These are phyloP conservation scores for Cyberlindnera bimundalis DNA, from an alignment of 805 yeast species.

Conservation along the genomic window DNA sequence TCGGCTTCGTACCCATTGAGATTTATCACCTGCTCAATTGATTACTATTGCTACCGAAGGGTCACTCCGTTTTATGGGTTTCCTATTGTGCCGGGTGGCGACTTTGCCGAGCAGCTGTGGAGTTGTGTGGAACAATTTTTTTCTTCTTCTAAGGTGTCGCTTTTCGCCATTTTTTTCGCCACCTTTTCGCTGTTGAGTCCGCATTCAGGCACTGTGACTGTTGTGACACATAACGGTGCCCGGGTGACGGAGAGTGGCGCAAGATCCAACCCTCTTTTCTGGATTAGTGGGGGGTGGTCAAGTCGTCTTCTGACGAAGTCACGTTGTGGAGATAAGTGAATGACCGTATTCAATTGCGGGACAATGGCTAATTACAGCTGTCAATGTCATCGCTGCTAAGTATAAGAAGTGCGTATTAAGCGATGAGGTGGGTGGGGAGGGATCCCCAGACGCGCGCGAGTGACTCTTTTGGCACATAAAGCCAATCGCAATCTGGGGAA, in stretches of 20 bases:
- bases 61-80: not conserved
- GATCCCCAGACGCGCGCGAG: slow-evolving; percentile 8
- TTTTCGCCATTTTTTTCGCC: not conserved
- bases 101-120: too few species aligned
- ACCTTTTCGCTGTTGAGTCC: too few species aligned
- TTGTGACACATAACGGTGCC: slow-evolving; percentile 6
- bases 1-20: too few species aligned
- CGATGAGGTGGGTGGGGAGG: not conserved
- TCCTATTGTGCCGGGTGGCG: not conserved
- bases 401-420: too few species aligned
- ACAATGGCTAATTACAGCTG: too few species aligned
- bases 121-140: not conserved
- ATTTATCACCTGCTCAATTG: not conserved
- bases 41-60: not conserved
- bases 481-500: slow-evolving; percentile 17
- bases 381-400: too few species aligned
- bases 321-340: too few species aligned
- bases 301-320: not conserved
- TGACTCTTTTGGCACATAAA: slow-evolving; percentile 13
- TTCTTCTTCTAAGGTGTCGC: not conserved
- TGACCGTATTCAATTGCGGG: too few species aligned
- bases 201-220: slow-evolving; percentile 7
- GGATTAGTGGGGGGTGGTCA: not conserved
- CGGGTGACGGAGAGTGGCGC: not conserved
- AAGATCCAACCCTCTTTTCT: not conserved